phyloP scores from a whole-genome alignment of 228 moss, liverwort and hornwort genomes.

The Sphagnum fallax region DNA sequence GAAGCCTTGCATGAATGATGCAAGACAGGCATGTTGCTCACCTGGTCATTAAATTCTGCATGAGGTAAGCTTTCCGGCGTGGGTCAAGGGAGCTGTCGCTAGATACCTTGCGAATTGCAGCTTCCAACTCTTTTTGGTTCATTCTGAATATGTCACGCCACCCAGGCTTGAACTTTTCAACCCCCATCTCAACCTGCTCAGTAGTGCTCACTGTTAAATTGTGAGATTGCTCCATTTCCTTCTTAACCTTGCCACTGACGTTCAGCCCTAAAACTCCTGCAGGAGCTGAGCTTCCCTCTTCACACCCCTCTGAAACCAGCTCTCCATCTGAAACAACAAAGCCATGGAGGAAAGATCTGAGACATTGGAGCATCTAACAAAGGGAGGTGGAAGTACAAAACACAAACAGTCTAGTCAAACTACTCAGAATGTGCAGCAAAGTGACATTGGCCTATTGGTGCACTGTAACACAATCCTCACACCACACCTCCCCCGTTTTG shows the following conservation, averaged over 20 bases:
- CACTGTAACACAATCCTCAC: no score
- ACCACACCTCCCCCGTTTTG: no score
- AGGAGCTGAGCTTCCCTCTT: not conserved
- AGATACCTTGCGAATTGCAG: slow-evolving; percentile 93
- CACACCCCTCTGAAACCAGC: not conserved
- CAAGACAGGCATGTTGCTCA: slow-evolving; percentile 9
- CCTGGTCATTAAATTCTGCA: slow-evolving; percentile 99
- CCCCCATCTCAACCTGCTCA: slow-evolving; percentile 25
- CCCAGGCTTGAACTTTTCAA: slow-evolving; percentile 86
- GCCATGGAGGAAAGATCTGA: no score
- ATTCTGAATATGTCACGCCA: slow-evolving; percentile 98
- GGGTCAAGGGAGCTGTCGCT: slow-evolving; percentile 95
- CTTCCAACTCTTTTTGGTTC: slow-evolving; percentile 98
- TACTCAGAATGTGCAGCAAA: no score
- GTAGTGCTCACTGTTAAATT: not conserved
- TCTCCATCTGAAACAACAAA: no score
- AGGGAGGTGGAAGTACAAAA: no score
- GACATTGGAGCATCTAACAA: no score
- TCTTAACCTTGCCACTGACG: not conserved
- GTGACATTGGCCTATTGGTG: no score
- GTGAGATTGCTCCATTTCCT: not conserved
- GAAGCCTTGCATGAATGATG: not conserved
- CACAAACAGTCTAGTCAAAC: no score
- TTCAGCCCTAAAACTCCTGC: not conserved
- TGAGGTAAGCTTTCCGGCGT: slow-evolving; percentile 91